Evolutionary conservation across 129 eudicot species (phyloP), one percentile per base, ranked within the genome.

Genomic region (Solidago caesia): DNA sequence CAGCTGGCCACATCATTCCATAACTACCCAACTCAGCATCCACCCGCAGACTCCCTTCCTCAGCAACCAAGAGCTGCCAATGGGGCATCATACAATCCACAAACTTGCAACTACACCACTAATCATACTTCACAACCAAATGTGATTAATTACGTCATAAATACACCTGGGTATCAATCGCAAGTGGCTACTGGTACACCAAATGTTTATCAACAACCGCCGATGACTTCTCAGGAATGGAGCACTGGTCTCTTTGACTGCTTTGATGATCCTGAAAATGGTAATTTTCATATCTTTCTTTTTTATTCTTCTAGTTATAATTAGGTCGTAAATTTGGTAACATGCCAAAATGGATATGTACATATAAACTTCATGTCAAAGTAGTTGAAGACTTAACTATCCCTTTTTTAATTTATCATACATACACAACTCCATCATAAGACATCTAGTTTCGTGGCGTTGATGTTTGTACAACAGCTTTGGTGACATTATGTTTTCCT

Each of bases 401-500:
- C 21, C 21, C 21, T 21, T 21, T 21, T 21, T 21, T 21, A 21
- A 21, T 21, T 21, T 21, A 21, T 21, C 21, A 21, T 21, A 21
- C 21, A 21, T 21, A 21, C 21, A 21, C 21, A 21, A 21, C 21
- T 21, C 21, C 21, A 21, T 21, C 21, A 21, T 21, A 21, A 21
- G 21, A 21, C 21, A 21, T 21, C 21, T 21, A 21, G 21, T 21
- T 21, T 21, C 21, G 21, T 71, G 5, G 3, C 3, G 13, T 21
- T 60, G 15, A 33, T n/a, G 5, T 67, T 64, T 67, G 27, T 43
- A 44, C 16, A 15, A 70, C 87, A 86, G 87, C 90, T 13, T 21
- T 86, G 42, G 44, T 83, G 44, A 86, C 90, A 9, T 55, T 71
- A 1, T 82, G 75, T 64, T 76, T 77, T 71, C 90, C 90, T 0